Evolutionary conservation across 129 eudicot genomes (phyloP), one percentile per base, ranked within the genome.

Genomic region (Lactuca sativa): DNA sequence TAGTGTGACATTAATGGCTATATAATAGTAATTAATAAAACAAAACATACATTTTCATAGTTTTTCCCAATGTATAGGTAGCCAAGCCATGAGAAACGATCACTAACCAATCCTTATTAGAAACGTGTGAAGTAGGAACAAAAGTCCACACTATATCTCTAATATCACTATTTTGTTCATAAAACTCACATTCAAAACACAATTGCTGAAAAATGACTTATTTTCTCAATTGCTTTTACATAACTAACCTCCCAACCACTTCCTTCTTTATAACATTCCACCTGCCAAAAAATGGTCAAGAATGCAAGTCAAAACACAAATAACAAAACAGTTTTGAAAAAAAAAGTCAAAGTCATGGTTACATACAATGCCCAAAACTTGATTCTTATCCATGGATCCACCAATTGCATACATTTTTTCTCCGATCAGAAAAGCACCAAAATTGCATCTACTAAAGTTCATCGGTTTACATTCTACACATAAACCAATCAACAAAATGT

Each of bases 191-290:
- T 76, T 84, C 86, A 82, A 34, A 86, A 1, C 38, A 76, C 87
- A 32, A 91, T 9, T 0, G 96, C 86, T 0, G 95, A 82, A 56
- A 86, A 82, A 51, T 76, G 85, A 21, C 85, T 67, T 71, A 88
- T 80, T 73, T 79, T 86, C 49, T 90, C 95, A 11, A 92, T 56
- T 34, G 88, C 81, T 36, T 67, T 80, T 56, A 71, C 44, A 66
- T 74, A 38, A 18, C 70, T 62, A 53, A 80, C 34, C 77, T 84
- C 81, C 97, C 97, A 92, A 11, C 91, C 59, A 9, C 63, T 16
- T 33, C 86, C 95, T 54, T 89, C 91, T 44, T 76, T 65, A 70
- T 86, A 92, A 49, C 82, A 82, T 71, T 91, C 96, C 66, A 86
- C 72, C 97, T 92, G 88, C 69, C 76, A 60, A 59, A 32, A n/a